Evolutionary conservation across 2,329 filamentous ascomycete genomes (phyloP), one percentile per base, ranked within the genome.

Genomic region (Fusarium gaditjirri): DNA sequence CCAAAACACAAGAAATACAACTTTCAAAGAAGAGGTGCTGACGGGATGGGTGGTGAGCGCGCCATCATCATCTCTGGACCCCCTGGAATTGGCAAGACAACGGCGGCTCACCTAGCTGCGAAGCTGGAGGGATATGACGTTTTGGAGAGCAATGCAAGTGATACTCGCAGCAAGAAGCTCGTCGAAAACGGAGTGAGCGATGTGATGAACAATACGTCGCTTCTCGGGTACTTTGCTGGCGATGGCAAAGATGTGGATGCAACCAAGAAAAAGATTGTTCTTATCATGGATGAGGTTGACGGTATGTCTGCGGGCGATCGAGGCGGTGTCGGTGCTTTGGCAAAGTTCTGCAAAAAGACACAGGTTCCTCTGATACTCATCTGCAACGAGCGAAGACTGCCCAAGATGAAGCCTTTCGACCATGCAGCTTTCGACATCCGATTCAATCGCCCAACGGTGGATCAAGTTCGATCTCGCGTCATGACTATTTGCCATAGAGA

Each of bases 281-380:
- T 99, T 53, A 94, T 99, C 83, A 98, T 99, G 96, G 96, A 99
- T 76, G 96, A 99, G 82, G 96, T 99, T 8, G 96, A 99, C 77
- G 96, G 96, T 57, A 98, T 99, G 96, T 98, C 95, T 68, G 95
- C 94, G 39, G 96, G 96, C 79, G 96, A 99, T 80, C 92, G 96
- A 68, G 96, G 96, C 73, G 96, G 96, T 81, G 96, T 99, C 52
- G 96, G 95, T 55, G 96, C 96, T 35, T 86, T 99, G 62, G 95
- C 96, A 62, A 94, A 96, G 65, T 92, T 97, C 59, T 98, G 95
- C 86, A 97, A 93, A 84, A 98, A 97, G 86, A 96, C 95, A 0
- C 91, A 96, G 75, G 91, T 99, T 29, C 96, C 96, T 2, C 92
- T 99, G 80, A 98, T 99, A 75, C 87, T 99, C 60, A 98, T 99